Base-by-base conservation (phyloP, 805 yeast species). In the Suhomyces kilbournensis region DNA sequence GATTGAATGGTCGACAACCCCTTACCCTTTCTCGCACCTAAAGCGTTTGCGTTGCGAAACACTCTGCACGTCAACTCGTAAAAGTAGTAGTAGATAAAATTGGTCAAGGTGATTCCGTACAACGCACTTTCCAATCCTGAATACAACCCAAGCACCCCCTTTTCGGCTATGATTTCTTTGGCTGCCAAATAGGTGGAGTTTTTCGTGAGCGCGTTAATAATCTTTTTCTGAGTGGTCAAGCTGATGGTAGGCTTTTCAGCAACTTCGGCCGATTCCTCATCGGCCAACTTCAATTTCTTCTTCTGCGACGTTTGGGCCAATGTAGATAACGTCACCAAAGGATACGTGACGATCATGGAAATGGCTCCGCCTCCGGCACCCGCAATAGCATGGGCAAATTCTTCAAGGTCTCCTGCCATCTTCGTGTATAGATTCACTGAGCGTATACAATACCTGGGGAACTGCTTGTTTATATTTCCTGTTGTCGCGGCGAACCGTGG, bases 331-430 rank as follows among this genome's bases (percentile, higher is more conserved):
- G 96, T 88, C 54, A 90, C 90, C 60, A 92, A 74, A 1, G 98
- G 98, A 65, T 92, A 92, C 0, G 97, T 92, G 39, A 90, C 84
- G 0, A 86, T 80, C 86, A 90, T 87, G 2, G 96, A 82, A 26
- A 90, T 78, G 20, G 93, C 91, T 12, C 97, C 97, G 25, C 97
- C 96, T 6, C 92, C 86, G 34, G 97, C 96, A 9, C 97, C 98
- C 5, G 97, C 88, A 9, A 92, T 69, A n/a, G 97, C 97, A 65
- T 92, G 97, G 12, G 94, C 90, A 35, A 88, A 62, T 56, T 81
- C 80, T 53, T 76, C 79, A 28, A 69, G 63, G 28, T 69, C 69
- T 25, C 74, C 59, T 22, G 25, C 25, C 76, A 70, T 71, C 6
- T 15, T 42, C 20, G 26, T 20, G n/a, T 28, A 1, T 28, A 28